Evolutionary conservation across 345 rosid species (phyloP), one percentile per base, ranked within the genome.

Genomic region (Sapria himalayana): DNA sequence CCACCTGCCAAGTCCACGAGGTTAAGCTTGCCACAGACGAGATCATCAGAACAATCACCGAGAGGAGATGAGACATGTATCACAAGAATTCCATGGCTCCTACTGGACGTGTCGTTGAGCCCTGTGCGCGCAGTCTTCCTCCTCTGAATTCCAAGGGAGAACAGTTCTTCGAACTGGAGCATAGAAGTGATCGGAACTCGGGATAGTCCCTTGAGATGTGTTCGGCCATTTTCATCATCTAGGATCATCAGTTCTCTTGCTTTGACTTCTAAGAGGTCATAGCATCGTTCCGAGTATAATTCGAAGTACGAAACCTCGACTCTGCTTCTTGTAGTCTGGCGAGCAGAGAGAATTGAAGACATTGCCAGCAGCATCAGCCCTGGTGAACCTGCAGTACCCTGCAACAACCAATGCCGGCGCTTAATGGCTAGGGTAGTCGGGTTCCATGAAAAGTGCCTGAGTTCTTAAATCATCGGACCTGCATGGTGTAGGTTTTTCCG

Each of bases 401-500:
- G 71, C 33, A 50, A 39, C 36, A 61, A 35, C 23, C 57, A 57
- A 14, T 35, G 22, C 11, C 7, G 18, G 25, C 10, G 17, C 33
- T 25, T 39, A 16, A 39, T 25, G 21, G 32, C 23, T 18, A 33
- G n/a, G n/a, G n/a, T n/a, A n/a, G n/a, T n/a, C n/a, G n/a, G n/a
- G n/a, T n/a, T n/a, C n/a, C n/a, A n/a, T n/a, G n/a, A n/a, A n/a
- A n/a, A n/a, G n/a, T n/a, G n/a, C n/a, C n/a, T n/a, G n/a, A n/a
- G n/a, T n/a, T 12, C 12, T 8, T 39, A 8, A 33, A 19, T 9
- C 22, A 4, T 32, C 17, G 0, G 50, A 82, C 98, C 94, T 76
- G 98, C 98, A 89, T 89, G 0, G 93, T 73, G 48, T 61, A 89
- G 5, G 95, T 89, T 57, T 89, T 89, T 20, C 93, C 98, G 32